Evolutionary conservation across 2,329 filamentous ascomycete genomes (phyloP).

Genomic region (Sclerotinia glacialis): DNA sequence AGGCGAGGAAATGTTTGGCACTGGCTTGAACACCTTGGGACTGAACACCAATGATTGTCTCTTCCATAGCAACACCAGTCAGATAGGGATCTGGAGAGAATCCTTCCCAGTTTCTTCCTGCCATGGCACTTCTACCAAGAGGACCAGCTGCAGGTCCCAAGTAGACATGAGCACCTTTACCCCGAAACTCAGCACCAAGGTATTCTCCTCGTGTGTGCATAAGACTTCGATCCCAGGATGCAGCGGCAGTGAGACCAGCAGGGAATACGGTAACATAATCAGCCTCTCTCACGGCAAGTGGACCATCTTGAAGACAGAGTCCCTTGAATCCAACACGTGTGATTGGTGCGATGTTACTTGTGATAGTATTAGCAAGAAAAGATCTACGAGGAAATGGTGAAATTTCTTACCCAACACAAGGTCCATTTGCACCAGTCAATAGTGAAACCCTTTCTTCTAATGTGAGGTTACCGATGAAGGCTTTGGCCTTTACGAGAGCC

Average conservation of each 20-base stretch:
- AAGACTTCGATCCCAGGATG: slow-evolving; percentile 64
- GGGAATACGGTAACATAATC: slow-evolving; percentile 71
- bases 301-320: slow-evolving; percentile 43
- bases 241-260: slow-evolving; percentile 63
- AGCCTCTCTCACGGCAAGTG: slow-evolving; percentile 65
- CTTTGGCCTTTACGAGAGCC: slow-evolving; percentile 66
- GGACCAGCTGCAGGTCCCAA: slow-evolving; percentile 52
- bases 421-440: slow-evolving; percentile 27
- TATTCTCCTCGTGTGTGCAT: slow-evolving; percentile 49
- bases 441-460: slow-evolving; percentile 66
- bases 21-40: slow-evolving; percentile 40
- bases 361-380: slow-evolving; percentile 7
- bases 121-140: slow-evolving; percentile 47
- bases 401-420: slow-evolving; percentile 25
- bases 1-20: slow-evolving; percentile 45
- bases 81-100: slow-evolving; percentile 40
- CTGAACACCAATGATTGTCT: slow-evolving; percentile 40
- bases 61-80: slow-evolving; percentile 37
- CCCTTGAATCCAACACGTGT: slow-evolving; percentile 32
- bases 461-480: slow-evolving; percentile 69
- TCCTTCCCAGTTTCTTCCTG: slow-evolving; percentile 44
- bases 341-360: slow-evolving; percentile 31
- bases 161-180: slow-evolving; percentile 72
- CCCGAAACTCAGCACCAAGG: slow-evolving; percentile 60
- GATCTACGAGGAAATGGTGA: background rate